These are phyloP conservation scores for Plasmodium fragile DNA, from an alignment of 169 alveolate genomes.

Conservation along the genomic window DNA sequence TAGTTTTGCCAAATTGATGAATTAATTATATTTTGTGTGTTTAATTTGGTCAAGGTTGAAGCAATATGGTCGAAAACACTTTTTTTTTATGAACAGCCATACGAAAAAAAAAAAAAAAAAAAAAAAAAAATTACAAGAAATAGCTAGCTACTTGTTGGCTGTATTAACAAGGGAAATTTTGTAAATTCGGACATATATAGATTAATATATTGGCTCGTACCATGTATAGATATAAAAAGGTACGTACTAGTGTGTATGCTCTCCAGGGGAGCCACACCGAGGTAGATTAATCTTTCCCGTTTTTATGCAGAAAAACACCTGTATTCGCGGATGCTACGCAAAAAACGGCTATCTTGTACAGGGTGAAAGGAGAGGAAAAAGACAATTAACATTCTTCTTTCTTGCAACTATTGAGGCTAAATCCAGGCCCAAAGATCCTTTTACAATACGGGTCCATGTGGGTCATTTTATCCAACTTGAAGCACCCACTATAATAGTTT, in stretches of 20 bases:
- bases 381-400: neutral
- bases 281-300: neutral
- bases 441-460: neutral
- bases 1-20: neutral
- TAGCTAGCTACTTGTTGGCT: neutral
- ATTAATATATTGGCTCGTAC: neutral
- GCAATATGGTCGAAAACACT: neutral
- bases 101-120: conserved; percentile 13
- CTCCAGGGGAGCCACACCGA: neutral
- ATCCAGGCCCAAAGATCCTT: neutral
- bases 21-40: neutral
- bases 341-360: neutral
- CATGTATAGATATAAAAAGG: neutral
- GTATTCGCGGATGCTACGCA: neutral
- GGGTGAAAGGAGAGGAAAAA: neutral
- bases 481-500: neutral
- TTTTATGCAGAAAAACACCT: neutral
- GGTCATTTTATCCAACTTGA: neutral
- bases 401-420: neutral
- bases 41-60: neutral
- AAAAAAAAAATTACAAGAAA: neutral
- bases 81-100: conserved; percentile 33
- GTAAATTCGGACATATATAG: neutral
- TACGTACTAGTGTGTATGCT: neutral
- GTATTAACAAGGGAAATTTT: conserved; percentile 5